Base-by-base conservation (phyloP, 176 grass and related monocot species). In the Chrysopogon serrulatus region DNA sequence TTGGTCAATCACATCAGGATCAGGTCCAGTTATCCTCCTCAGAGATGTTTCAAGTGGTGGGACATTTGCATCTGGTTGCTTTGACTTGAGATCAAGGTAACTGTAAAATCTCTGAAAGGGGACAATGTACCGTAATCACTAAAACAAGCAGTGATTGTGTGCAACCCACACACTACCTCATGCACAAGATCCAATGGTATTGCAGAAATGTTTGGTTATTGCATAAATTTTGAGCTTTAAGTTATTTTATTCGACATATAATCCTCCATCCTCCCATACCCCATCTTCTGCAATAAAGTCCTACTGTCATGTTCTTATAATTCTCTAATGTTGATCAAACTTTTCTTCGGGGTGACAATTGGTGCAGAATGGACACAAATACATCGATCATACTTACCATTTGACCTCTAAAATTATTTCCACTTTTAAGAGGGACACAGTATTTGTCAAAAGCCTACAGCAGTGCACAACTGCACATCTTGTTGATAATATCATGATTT, bases 21-120 rank as follows among this genome's bases (percentile, higher is more conserved):
- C 79, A 61, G 86, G 88, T 85, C 90, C 83, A 6, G 85, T 93
- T 82, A 95, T 93, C 80, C 79, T 88, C 83, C 81, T 92, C 48
- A 98, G 85, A 85, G 84, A 87, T 79, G 41, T 57, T 85, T 95
- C 77, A 57, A 98, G 89, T n/a, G 81, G 85, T 60, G 85, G 93
- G 6, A 95, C 87, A 86, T 88, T 88, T 79, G 87, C 82, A 79
- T 95, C 93, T 65, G 93, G 93, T 42, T 95, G 48, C 63, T 98
- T 95, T 78, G 91, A 88, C 87, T 95, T 95, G 70, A 95, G 87
- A 59, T 95, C 83, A 79, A 98, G 93, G 82, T 80, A 95, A 48
- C 26, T 92, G 88, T 95, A 98, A 85, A 90, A 98, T 65, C 93
- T 83, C 96, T 98, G 82, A 60, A 89, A 56, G 62, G 63, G 36